These are phyloP conservation scores for Candida multigemmis DNA, from an alignment of 805 yeast genomes.

Conservation along the genomic window DNA sequence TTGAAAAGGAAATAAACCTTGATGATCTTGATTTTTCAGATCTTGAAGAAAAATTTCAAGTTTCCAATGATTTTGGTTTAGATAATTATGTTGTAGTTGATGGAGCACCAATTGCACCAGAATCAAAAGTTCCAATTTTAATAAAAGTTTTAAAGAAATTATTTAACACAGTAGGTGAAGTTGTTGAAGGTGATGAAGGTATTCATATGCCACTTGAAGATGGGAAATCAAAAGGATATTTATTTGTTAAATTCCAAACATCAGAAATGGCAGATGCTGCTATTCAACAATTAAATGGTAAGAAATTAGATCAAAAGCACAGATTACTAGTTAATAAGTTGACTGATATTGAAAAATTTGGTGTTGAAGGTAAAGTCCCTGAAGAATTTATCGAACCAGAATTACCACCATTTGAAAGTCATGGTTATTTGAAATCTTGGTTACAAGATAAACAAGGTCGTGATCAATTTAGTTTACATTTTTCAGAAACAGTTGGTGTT, in stretches of 20 bases:
- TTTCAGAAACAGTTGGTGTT: constrained; percentile 71
- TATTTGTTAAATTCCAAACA: constrained; percentile 73
- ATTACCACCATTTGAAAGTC: constrained; percentile 61
- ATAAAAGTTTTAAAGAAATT: constrained; percentile 79
- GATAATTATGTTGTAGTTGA: constrained; percentile 81
- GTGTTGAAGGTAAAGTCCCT: constrained; percentile 51
- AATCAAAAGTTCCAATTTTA: constrained; percentile 72
- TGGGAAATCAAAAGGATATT: constrained; percentile 78
- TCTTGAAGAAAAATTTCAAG: constrained; percentile 66
- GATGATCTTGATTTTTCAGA: constrained; percentile 73
- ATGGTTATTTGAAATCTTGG: constrained; percentile 86
- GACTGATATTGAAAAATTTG: constrained; percentile 74
- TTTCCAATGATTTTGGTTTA: constrained; percentile 47
- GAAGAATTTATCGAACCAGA: constrained; percentile 64
- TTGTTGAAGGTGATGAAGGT: constrained; percentile 50
- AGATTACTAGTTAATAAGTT: constrained; percentile 77
- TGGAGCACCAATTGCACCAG: constrained; percentile 95
- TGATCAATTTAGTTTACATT: constrained; percentile 81
- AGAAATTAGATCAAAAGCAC: constrained; percentile 91
- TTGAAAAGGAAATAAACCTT: constrained; percentile 29
- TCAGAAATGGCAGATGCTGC: constrained; percentile 67
- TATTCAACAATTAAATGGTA: constrained; percentile 72
- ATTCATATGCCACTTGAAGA: constrained; percentile 74
- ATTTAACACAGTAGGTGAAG: constrained; percentile 69
- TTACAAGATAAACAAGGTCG: constrained; percentile 80